These are phyloP conservation scores for Bathelium albidoporum DNA, from an alignment of 495 filamentous ascomycete species.

Conservation along the genomic window DNA sequence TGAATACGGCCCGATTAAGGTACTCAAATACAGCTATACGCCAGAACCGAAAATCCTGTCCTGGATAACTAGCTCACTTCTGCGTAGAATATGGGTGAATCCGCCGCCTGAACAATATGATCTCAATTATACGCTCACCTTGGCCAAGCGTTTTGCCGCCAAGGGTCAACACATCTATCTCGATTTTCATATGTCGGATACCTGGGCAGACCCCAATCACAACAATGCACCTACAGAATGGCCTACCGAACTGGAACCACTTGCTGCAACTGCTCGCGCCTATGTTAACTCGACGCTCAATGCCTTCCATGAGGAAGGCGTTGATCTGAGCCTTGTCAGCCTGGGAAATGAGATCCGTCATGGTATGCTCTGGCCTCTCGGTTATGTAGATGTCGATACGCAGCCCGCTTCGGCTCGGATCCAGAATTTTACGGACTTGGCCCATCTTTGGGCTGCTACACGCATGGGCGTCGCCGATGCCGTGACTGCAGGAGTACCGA, in stretches of 20 bases:
- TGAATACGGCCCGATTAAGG: conserved; percentile 32
- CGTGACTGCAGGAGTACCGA: conserved; percentile 18
- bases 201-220: conserved; percentile 35
- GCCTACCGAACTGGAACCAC: conserved; percentile 19
- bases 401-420: conserved; percentile 17
- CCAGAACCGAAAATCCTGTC: not conserved
- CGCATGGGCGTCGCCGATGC: conserved; percentile 31
- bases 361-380: conserved; percentile 38
- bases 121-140: conserved; percentile 22
- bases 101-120: conserved; percentile 24
- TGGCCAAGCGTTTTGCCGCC: conserved; percentile 28
- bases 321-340: conserved; percentile 30
- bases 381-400: conserved; percentile 29
- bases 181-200: conserved; percentile 24
- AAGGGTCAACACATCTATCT: conserved; percentile 29
- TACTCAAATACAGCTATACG: not conserved
- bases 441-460: conserved; percentile 30
- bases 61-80: not conserved
- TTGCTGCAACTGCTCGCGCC: conserved; percentile 20
- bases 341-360: conserved; percentile 39
- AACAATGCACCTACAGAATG: conserved; percentile 28
- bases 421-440: conserved; percentile 31
- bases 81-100: conserved; percentile 21
- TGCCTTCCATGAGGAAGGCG: conserved; percentile 26
- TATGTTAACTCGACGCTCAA: conserved; percentile 35